Conservation (phyloP, 768 basidiomycete genomes). For the Mycena amicta region DNA sequence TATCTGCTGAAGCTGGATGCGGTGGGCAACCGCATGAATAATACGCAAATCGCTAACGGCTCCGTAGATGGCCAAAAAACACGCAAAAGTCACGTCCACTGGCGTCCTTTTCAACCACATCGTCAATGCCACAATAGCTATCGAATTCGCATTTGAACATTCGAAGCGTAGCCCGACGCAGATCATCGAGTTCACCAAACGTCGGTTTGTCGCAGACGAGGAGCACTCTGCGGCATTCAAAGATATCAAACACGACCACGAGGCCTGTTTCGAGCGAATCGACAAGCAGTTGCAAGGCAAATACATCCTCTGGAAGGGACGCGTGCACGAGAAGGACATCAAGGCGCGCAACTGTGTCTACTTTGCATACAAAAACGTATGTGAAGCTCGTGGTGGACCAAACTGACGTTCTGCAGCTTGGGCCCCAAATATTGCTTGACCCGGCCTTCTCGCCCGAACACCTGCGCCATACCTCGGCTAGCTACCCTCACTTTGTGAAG, state of each 20-base stretch:
- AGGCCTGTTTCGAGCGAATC: background rate
- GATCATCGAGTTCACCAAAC: background rate
- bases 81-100: background rate
- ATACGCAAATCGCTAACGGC: too few species aligned
- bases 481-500: background rate
- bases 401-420: too few species aligned
- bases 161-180: background rate
- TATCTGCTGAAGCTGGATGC: background rate
- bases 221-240: background rate
- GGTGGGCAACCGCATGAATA: too few species aligned
- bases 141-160: background rate
- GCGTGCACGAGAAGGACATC: background rate
- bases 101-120: background rate
- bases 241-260: background rate
- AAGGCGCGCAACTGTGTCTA: background rate
- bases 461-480: background rate
- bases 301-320: background rate
- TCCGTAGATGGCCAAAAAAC: background rate
- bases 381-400: too few species aligned
- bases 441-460: background rate
- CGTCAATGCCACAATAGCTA: background rate
- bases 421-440: background rate
- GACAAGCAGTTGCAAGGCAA: background rate
- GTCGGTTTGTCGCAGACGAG: background rate
- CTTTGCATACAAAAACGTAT: background rate